Conservation (phyloP, 2,329 filamentous ascomycete genomes). For the Coniochaeta sp. region DNA sequence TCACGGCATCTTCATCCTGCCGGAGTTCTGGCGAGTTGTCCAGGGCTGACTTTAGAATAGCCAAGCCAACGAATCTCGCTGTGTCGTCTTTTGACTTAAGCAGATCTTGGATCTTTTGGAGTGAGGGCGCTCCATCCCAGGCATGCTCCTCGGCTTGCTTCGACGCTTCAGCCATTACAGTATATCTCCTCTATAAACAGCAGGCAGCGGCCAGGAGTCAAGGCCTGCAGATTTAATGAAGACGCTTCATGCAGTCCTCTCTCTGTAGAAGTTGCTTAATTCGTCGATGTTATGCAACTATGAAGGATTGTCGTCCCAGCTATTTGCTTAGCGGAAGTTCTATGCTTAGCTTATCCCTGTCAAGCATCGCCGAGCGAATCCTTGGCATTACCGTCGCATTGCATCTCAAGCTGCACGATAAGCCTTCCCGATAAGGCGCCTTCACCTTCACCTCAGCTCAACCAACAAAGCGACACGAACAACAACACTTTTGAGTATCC, state of each 20-base stretch:
- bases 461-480: not conserved
- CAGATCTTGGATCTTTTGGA: conserved; percentile 47
- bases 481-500: too few relatives aligned
- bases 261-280: too few relatives aligned
- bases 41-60: conserved; percentile 58
- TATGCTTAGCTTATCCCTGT: not conserved
- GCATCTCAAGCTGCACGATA: not conserved
- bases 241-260: too few relatives aligned
- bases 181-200: not conserved
- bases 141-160: not conserved
- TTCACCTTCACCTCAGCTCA: not conserved
- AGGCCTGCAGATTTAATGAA: too few relatives aligned
- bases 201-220: too few relatives aligned
- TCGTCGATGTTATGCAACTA: not conserved
- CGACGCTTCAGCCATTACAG: not conserved
- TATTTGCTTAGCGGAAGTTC: not conserved
- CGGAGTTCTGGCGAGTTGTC: conserved; percentile 50
- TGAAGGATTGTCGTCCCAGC: not conserved
- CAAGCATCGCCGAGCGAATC: too few relatives aligned
- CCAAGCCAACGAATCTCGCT: conserved; percentile 60
- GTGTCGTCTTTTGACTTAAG: conserved; percentile 58
- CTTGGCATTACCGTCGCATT: too few relatives aligned
- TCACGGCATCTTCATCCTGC: conserved; percentile 36
- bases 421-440: not conserved
- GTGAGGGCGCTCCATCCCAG: conserved; percentile 4